phyloP scores from a whole-genome alignment of 306 rosid genomes.

The Castanospermum australe region DNA sequence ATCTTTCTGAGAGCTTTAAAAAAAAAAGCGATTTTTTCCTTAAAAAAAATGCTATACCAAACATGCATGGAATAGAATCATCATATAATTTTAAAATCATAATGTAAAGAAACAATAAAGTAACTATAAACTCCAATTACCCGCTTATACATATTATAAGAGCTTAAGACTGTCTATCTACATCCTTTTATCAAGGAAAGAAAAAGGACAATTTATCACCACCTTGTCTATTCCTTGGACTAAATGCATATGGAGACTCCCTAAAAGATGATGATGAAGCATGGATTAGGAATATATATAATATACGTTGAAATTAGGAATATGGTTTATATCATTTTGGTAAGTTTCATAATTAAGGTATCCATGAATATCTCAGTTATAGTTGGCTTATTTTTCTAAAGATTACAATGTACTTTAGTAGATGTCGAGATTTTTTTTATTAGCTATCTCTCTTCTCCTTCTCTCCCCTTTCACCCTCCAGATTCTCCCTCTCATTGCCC shows the following conservation, averaged over 20 bases:
- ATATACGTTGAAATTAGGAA: not conserved
- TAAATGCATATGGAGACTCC: not conserved
- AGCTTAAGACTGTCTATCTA: not conserved
- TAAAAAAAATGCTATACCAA: too few relatives aligned
- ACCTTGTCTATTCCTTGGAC: not conserved
- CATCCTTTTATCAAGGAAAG: not conserved
- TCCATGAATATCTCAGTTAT: not conserved
- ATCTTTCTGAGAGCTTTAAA: too few relatives aligned
- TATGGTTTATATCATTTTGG: not conserved
- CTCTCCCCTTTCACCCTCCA: not conserved
- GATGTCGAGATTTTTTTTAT: not conserved
- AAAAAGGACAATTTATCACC: slow-evolving; percentile 4
- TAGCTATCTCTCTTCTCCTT: not conserved
- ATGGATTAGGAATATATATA: not conserved
- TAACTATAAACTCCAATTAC: slow-evolving; percentile 14
- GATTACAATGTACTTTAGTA: not conserved
- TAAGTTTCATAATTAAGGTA: not conserved
- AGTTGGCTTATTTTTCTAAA: not conserved
- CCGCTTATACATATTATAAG: not conserved
- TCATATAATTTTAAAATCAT: slow-evolving; percentile 29
- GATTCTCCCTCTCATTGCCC: not conserved
- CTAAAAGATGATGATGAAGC: not conserved
- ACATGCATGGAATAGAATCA: too few relatives aligned
- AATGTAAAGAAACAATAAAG: slow-evolving; percentile 32
- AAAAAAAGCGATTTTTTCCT: too few relatives aligned